These are phyloP conservation scores for Dothistroma septosporum DNA, from an alignment of 2,329 filamentous ascomycete genomes.

Conservation along the genomic window DNA sequence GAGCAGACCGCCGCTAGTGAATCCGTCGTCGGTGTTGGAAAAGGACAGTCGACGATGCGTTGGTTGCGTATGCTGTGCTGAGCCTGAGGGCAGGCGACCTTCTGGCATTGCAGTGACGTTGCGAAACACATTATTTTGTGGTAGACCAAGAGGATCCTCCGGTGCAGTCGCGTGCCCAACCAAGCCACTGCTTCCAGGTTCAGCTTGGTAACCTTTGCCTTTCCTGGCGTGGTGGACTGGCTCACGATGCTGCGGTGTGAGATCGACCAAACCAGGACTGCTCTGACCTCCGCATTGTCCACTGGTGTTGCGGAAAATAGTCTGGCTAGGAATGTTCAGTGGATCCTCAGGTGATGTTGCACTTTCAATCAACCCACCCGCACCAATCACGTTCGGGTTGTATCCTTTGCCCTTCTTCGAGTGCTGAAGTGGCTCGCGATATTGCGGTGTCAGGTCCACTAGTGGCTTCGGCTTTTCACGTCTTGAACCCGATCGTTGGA, in stretches of 20 bases:
- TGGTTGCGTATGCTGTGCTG: neutral
- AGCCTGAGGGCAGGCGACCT: conserved; percentile 8
- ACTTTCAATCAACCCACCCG: conserved; percentile 44
- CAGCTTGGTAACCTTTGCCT: conserved; percentile 15
- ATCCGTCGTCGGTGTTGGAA: conserved; percentile 29
- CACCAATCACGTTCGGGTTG: conserved; percentile 30
- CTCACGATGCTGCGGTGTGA: conserved; percentile 18
- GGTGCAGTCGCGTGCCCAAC: conserved; percentile 13
- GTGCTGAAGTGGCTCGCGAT: conserved; percentile 60
- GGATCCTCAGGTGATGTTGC: conserved; percentile 44
- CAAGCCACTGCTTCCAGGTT: conserved; percentile 9
- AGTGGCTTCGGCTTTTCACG: conserved; percentile 55
- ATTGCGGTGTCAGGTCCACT: conserved; percentile 63
- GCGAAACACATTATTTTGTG: conserved; percentile 16
- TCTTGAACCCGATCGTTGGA: conserved; percentile 46
- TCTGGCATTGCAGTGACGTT: conserved; percentile 13
- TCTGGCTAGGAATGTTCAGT: conserved; percentile 40
- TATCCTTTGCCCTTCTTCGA: conserved; percentile 51
- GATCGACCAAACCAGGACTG: conserved; percentile 12
- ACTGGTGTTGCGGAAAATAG: conserved; percentile 41
- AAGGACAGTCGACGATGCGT: conserved; percentile 3
- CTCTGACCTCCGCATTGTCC: conserved; percentile 8
- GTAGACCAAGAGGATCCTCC: conserved; percentile 17
- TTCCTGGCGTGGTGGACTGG: conserved; percentile 18
- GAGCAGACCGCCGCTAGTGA: conserved; percentile 45